A percentile compares a stretch with the other conserved stretches of the same genome.
phyloP scores from a whole-genome alignment of 441 rosid species.

The Syzygium malaccense region DNA sequence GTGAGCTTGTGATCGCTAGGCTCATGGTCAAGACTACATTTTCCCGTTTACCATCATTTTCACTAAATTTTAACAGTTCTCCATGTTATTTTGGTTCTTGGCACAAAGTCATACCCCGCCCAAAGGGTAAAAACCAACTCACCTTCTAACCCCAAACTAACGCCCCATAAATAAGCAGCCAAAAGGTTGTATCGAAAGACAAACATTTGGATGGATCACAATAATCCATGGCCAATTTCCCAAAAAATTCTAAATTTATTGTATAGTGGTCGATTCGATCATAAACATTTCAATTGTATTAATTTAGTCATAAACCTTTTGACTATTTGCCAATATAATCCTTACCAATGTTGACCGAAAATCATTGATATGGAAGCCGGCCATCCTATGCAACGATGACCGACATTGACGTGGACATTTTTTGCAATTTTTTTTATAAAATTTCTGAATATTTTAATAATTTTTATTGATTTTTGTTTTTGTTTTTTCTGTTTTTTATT shows the following conservation, averaged over 20 bases:
- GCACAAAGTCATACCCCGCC: not conserved
- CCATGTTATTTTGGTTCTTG: no score
- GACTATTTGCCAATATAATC: rapidly evolving
- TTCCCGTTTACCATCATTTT: not conserved
- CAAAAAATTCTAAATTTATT: no score
- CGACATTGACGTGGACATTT: no score
- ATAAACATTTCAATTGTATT: rapidly evolving
- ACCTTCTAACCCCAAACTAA: not conserved
- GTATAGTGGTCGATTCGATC: no score
- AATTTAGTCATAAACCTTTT: not conserved
- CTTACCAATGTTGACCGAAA: not conserved
- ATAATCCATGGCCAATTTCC: no score
- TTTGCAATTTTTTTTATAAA: no score
- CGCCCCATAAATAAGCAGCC: not conserved
- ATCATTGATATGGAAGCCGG: rapidly evolving
- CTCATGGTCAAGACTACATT: not conserved
- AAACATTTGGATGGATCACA: not conserved
- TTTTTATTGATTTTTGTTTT: no score
- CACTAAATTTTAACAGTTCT: no score
- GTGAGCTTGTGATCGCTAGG: not conserved
- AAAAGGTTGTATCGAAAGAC: not conserved
- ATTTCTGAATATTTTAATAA: no score
- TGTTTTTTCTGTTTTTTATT: not conserved
- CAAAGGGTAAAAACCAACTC: not conserved
- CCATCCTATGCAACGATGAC: no score